Percentiles rank a stretch among this genome's conserved stretches.
phyloP scores from a whole-genome alignment of 2,329 filamentous ascomycete species.

The Aquanectria penicillioides region DNA sequence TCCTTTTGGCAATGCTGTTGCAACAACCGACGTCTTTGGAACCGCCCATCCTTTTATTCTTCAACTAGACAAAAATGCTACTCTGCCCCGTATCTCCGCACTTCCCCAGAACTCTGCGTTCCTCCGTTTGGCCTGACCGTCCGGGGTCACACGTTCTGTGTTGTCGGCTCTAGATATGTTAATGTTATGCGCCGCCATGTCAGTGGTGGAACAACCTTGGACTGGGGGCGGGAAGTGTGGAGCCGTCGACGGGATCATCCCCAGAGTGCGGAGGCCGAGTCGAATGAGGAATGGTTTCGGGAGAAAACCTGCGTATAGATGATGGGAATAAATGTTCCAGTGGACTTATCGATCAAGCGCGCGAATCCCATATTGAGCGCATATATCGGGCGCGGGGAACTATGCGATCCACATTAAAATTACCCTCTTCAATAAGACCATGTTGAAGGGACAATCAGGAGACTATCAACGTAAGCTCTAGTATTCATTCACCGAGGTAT shows the following conservation, averaged over 20 bases:
- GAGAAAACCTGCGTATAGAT: background rate
- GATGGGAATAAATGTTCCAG: background rate
- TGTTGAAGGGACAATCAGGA: background rate
- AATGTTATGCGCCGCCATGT: conserved; percentile 2
- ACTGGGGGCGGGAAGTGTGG: background rate
- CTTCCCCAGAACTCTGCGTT: conserved; percentile 1
- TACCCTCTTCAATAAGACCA: background rate
- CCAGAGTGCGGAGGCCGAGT: background rate
- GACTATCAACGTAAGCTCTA: too few relatives aligned
- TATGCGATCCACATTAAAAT: background rate
- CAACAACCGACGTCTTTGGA: background rate
- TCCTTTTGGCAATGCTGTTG: too few relatives aligned
- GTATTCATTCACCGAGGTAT: too few relatives aligned
- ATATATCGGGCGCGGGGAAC: background rate
- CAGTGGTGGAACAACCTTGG: conserved; percentile 22
- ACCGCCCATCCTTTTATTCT: background rate
- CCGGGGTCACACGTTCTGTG: background rate
- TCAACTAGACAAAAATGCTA: background rate
- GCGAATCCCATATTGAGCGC: background rate
- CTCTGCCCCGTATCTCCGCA: background rate
- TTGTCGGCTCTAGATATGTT: background rate
- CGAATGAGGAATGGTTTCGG: conserved; percentile 2
- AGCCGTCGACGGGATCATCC: background rate
- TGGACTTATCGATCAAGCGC: background rate
- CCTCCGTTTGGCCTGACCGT: background rate